These are phyloP conservation scores for Hypoxylon sp. DNA, from an alignment of 2,329 filamentous ascomycete species.

Conservation along the genomic window DNA sequence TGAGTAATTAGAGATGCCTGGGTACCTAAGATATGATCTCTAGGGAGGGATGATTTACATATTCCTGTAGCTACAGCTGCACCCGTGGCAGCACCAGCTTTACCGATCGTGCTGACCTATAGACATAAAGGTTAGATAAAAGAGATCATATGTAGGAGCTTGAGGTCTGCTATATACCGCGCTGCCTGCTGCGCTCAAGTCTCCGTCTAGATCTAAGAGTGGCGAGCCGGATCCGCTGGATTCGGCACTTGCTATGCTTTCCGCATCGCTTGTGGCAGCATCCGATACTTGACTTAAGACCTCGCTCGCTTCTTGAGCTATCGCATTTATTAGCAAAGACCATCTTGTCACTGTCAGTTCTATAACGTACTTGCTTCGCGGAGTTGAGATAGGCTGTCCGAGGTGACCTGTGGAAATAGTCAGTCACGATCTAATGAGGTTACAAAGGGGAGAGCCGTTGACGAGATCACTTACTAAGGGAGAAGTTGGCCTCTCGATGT, in stretches of 20 bases:
- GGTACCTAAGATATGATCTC: neutral
- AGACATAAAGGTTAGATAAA: neutral
- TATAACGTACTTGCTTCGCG: neutral
- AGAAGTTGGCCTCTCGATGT: neutral
- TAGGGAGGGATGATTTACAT: neutral
- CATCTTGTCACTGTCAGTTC: neutral
- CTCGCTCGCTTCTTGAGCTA: neutral
- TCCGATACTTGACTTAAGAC: neutral
- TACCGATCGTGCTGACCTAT: neutral
- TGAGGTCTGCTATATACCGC: neutral
- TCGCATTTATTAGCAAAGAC: neutral
- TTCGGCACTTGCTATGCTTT: neutral
- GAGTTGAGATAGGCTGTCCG: neutral
- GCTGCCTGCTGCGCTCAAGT: neutral
- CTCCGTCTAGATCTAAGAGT: neutral
- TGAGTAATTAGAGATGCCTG: too few relatives aligned
- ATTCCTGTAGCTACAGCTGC: conserved; percentile 1
- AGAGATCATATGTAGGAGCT: neutral
- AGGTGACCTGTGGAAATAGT: neutral
- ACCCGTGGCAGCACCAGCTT: neutral
- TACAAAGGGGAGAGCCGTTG: neutral
- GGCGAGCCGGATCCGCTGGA: neutral
- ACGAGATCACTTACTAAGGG: neutral
- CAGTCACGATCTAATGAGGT: neutral
- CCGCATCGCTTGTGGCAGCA: neutral